Percentiles rank a stretch among this genome's conserved stretches.
These are phyloP conservation scores for Coemansia umbellata DNA, from an alignment of 192 early-diverging fungal species.

Conservation along the genomic window DNA sequence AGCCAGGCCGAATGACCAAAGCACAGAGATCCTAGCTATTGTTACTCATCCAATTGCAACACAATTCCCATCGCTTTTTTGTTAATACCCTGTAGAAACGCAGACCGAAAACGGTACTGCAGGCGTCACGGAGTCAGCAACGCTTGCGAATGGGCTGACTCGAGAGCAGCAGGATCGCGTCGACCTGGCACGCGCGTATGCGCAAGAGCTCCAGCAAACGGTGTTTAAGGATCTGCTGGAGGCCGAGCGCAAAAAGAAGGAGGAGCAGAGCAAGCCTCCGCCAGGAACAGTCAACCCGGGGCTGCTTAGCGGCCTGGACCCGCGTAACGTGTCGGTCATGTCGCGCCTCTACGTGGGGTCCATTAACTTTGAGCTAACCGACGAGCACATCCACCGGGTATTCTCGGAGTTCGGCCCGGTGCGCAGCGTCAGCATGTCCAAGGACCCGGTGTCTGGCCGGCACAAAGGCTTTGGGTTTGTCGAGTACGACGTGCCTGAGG, in stretches of 20 bases:
- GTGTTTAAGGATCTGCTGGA: conserved; percentile 39
- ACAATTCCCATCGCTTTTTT: too few species aligned
- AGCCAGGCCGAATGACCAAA: too few species aligned
- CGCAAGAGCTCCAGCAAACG: conserved; percentile 46
- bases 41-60: too few species aligned
- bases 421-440: conserved; percentile 71
- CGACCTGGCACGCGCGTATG: conserved; percentile 38
- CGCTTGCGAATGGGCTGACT: conserved; percentile 27
- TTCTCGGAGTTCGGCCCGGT: conserved; percentile 79
- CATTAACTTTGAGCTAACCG: conserved; percentile 80
- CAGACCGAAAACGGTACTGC: too few species aligned
- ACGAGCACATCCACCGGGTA: conserved; percentile 71
- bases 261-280: conserved; percentile 12
- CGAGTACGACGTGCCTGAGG: conserved; percentile 84
- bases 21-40: too few species aligned
- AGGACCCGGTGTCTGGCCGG: conserved; percentile 68
- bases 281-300: conserved; percentile 36
- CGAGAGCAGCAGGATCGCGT: conserved; percentile 29
- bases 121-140: neutral
- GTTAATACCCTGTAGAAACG: too few species aligned
- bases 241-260: conserved; percentile 18
- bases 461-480: conserved; percentile 90
- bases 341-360: conserved; percentile 79
- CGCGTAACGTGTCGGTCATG: conserved; percentile 44
- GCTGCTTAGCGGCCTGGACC: conserved; percentile 34